Percentiles rank a stretch among this genome's conserved stretches.
These are phyloP conservation scores for Skeletonema costatum DNA, from an alignment of 108 stramenopile genomes.

Conservation along the genomic window DNA sequence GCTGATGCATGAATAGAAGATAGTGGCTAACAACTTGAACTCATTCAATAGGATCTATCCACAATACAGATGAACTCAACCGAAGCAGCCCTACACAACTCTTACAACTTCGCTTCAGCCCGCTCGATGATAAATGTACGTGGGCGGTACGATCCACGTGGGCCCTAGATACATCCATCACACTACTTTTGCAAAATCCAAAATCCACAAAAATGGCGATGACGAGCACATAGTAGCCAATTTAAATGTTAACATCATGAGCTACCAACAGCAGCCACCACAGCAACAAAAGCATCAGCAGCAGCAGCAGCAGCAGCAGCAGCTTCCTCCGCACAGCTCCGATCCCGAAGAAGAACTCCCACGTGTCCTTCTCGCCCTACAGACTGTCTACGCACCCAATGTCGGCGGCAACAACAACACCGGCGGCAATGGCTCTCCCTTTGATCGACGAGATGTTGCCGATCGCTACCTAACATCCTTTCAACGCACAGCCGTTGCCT, in stretches of 20 bases:
- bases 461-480: constrained; percentile 82
- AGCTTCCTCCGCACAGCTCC: constrained; percentile 66
- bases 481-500: constrained; percentile 65
- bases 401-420: neutral
- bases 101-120: no score
- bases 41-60: no score
- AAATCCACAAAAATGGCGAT: no score
- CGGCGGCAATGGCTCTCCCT: constrained; percentile 33
- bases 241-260: constrained; percentile 4
- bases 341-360: constrained; percentile 75
- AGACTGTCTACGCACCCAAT: constrained; percentile 65
- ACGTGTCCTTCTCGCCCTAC: constrained; percentile 68
- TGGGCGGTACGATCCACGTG: no score
- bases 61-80: no score
- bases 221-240: no score
- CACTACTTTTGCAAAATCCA: no score
- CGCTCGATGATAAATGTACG: no score
- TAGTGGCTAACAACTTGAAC: no score
- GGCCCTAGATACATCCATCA: no score
- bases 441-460: constrained; percentile 71
- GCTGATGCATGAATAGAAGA: no score
- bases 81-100: no score
- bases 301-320: constrained; percentile 17
- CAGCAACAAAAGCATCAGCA: constrained; percentile 19
- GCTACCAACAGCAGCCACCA: constrained; percentile 7